These are phyloP conservation scores for Wickerhamiella hasegawae DNA, from an alignment of 805 yeast genomes.

Conservation along the genomic window DNA sequence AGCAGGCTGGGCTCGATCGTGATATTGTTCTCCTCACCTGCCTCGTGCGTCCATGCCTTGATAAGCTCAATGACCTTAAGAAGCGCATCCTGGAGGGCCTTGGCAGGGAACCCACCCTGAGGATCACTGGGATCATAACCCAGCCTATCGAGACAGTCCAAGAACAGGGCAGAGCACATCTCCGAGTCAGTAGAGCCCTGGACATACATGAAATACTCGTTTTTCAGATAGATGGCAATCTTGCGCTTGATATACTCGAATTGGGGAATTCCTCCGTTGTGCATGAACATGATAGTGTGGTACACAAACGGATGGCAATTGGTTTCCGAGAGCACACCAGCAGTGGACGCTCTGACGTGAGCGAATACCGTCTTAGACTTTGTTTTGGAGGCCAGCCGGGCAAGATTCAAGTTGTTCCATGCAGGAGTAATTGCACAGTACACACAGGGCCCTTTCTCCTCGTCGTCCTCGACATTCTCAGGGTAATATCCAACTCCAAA, in stretches of 20 bases:
- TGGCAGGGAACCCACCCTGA: conserved; percentile 33
- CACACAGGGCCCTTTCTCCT: conserved; percentile 68
- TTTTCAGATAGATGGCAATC: conserved; percentile 56
- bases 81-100: conserved; percentile 48
- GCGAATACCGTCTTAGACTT: conserved; percentile 75
- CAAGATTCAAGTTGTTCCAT: conserved; percentile 89
- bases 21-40: conserved; percentile 24
- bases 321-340: conserved; percentile 86
- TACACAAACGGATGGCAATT: conserved; percentile 93
- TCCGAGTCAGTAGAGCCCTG: conserved; percentile 96
- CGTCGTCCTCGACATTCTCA: conserved; percentile 32
- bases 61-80: conserved; percentile 57
- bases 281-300: conserved; percentile 88
- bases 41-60: conserved; percentile 62
- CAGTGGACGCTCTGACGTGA: conserved; percentile 91
- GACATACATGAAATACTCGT: conserved; percentile 59
- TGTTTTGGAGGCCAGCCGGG: conserved; percentile 75
- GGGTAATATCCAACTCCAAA: conserved; percentile 92
- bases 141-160: conserved; percentile 58
- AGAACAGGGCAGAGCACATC: conserved; percentile 78
- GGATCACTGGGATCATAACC: conserved; percentile 56
- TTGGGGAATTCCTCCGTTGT: conserved; percentile 68
- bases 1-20: conserved; percentile 60
- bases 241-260: conserved; percentile 59
- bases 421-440: conserved; percentile 88